These are phyloP conservation scores for Biscutella laevigata DNA, from an alignment of 441 rosid species.

Conservation along the genomic window DNA sequence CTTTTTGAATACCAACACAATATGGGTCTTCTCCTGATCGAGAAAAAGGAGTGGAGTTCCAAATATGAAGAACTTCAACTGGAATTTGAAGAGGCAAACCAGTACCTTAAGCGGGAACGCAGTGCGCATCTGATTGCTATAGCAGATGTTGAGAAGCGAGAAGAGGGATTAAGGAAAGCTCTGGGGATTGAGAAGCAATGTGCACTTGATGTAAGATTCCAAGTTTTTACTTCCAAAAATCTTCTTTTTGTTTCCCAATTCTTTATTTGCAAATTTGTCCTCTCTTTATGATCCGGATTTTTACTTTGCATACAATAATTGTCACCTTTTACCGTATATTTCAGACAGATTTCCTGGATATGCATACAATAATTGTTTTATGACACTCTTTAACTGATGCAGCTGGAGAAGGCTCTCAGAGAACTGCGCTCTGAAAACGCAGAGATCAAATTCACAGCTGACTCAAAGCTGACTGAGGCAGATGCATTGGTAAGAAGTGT, in stretches of 20 bases:
- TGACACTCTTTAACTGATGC: conserved; percentile 19
- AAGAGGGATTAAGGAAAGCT: conserved; percentile 74
- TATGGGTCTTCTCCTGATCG: conserved; percentile 88
- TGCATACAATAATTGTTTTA: not conserved
- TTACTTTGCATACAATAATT: too few species aligned
- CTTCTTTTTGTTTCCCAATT: not conserved
- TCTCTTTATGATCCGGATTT: too few species aligned
- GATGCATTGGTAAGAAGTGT: conserved; percentile 65
- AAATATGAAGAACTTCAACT: conserved; percentile 56
- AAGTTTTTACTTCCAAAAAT: not conserved
- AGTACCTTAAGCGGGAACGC: conserved; percentile 60
- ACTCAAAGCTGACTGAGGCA: conserved; percentile 82
- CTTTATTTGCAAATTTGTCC: not conserved
- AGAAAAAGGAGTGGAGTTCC: conserved; percentile 82
- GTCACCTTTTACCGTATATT: not conserved
- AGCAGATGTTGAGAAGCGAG: conserved; percentile 68
- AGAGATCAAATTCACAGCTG: conserved; percentile 81
- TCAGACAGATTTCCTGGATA: not conserved
- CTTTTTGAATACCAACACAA: conserved; percentile 87
- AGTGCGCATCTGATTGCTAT: conserved; percentile 61
- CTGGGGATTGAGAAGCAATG: conserved; percentile 92
- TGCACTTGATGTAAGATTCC: conserved; percentile 64
- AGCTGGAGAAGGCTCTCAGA: conserved; percentile 80
- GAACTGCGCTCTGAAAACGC: conserved; percentile 86
- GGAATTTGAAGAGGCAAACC: conserved; percentile 45